These are phyloP conservation scores for Quambalaria eucalypti DNA, from an alignment of 1,284 basidiomycete genomes.

Conservation along the genomic window DNA sequence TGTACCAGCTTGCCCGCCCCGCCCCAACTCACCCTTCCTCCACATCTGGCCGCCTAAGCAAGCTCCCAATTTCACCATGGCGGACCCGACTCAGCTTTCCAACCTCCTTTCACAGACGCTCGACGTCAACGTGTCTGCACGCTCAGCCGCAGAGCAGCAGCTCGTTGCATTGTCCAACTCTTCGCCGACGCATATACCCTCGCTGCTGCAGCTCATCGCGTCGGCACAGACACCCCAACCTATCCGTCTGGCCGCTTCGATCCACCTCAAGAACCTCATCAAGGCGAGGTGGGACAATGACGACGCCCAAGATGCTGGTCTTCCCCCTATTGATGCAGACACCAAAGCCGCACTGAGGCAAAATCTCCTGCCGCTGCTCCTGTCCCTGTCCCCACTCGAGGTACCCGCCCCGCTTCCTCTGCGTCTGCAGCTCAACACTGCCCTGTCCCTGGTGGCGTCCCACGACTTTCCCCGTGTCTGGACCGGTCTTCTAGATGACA, in stretches of 20 bases:
- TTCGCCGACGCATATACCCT: constrained; percentile 22
- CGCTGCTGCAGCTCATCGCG: constrained; percentile 37
- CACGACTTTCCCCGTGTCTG: constrained; percentile 41
- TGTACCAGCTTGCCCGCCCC: too few species aligned
- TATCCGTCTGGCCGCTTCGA: constrained; percentile 39
- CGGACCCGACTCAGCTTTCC: constrained; percentile 28
- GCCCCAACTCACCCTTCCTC: too few species aligned
- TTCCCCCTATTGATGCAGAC: constrained; percentile 10
- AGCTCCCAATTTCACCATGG: background rate
- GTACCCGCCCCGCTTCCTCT: constrained; percentile 19
- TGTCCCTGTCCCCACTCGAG: constrained; percentile 52
- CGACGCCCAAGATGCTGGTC: constrained; percentile 14
- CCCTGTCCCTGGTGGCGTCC: constrained; percentile 35
- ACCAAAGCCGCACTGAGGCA: constrained; percentile 63
- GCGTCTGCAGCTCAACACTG: constrained; percentile 35
- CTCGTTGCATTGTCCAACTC: constrained; percentile 30
- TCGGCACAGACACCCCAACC: constrained; percentile 16
- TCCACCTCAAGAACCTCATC: constrained; percentile 45
- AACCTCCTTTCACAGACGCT: constrained; percentile 38
- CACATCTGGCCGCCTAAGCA: too few species aligned
- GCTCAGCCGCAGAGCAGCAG: constrained; percentile 33
- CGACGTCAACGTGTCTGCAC: constrained; percentile 16
- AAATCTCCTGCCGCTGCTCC: constrained; percentile 72
- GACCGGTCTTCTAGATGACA: constrained; percentile 34
- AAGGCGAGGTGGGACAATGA: constrained; percentile 33